A percentile compares a stretch with the other conserved stretches of the same genome.
Evolutionary conservation across 192 early-diverging fungal genomes (phyloP).

Genomic region (Dispira parvispora): DNA sequence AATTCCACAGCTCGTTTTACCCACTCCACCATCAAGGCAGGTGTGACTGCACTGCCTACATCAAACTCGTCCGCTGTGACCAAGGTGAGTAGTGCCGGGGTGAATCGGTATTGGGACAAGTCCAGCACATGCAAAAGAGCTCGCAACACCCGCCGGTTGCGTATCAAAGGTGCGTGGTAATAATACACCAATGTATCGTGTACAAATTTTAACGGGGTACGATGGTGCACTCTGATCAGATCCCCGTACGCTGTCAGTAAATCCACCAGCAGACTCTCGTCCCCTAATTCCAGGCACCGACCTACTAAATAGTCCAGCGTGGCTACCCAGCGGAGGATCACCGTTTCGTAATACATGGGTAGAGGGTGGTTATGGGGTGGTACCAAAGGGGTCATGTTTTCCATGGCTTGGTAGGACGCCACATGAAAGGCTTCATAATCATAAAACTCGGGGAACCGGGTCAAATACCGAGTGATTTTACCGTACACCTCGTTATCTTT

Average conservation of each 20-base stretch:
- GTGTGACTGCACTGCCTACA: constrained; percentile 18
- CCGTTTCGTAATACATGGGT: constrained; percentile 55
- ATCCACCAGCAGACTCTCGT: constrained; percentile 34
- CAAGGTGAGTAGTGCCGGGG: constrained; percentile 24
- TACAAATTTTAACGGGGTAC: constrained; percentile 46
- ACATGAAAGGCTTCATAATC: constrained; percentile 52
- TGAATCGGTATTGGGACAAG: constrained; percentile 30
- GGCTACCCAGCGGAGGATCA: constrained; percentile 43
- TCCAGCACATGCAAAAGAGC: constrained; percentile 40
- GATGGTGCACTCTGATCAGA: constrained; percentile 41
- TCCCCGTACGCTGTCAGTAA: constrained; percentile 46
- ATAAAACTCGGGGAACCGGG: constrained; percentile 54
- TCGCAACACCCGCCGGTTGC: constrained; percentile 33
- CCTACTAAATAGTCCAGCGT: constrained; percentile 47
- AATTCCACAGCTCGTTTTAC: constrained; percentile 14
- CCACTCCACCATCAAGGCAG: constrained; percentile 20
- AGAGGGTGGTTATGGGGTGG: constrained; percentile 39
- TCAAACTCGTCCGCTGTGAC: constrained; percentile 16
- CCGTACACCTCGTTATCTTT: constrained; percentile 46
- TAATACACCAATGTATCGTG: constrained; percentile 49
- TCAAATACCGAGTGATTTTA: constrained; percentile 41
- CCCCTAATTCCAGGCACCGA: constrained; percentile 46
- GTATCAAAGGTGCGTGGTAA: constrained; percentile 40
- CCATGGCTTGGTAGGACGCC: constrained; percentile 16
- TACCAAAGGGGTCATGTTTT: constrained; percentile 23